phyloP scores from a whole-genome alignment of 192 early-diverging fungal genomes.

The Coemansia sp. region DNA sequence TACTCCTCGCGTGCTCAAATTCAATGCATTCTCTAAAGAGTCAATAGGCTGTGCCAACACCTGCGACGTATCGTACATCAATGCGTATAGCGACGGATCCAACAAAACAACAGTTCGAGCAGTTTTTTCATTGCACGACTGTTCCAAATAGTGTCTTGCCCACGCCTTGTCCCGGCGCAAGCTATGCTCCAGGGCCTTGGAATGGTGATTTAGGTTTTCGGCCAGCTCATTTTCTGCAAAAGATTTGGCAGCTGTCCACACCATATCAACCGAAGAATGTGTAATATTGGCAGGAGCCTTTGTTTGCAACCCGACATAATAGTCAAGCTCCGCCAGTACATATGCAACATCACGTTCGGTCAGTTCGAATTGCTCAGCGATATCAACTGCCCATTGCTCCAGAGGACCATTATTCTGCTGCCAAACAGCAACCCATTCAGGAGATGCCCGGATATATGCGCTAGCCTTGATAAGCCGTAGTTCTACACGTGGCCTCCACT shows the following conservation, averaged over 20 bases:
- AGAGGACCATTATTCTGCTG: background rate
- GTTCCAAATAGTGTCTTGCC: background rate
- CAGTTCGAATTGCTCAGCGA: background rate
- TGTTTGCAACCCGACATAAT: background rate
- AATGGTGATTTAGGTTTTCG: background rate
- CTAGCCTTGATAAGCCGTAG: background rate
- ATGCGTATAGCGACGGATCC: background rate
- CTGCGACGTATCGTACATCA: background rate
- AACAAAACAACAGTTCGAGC: background rate
- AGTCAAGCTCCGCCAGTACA: background rate
- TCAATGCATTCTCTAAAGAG: background rate
- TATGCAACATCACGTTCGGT: background rate
- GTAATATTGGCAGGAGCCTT: background rate
- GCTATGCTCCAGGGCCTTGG: background rate
- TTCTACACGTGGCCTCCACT: background rate
- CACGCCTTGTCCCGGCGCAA: background rate
- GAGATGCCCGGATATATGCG: background rate
- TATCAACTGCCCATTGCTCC: background rate
- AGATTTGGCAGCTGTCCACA: background rate
- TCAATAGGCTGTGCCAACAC: background rate
- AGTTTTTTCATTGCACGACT: background rate
- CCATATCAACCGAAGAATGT: background rate
- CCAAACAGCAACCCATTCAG: background rate
- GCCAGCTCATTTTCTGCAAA: background rate
- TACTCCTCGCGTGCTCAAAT: background rate